phyloP scores from a whole-genome alignment of 345 rosid species.

The Toxicodendron radicans region DNA sequence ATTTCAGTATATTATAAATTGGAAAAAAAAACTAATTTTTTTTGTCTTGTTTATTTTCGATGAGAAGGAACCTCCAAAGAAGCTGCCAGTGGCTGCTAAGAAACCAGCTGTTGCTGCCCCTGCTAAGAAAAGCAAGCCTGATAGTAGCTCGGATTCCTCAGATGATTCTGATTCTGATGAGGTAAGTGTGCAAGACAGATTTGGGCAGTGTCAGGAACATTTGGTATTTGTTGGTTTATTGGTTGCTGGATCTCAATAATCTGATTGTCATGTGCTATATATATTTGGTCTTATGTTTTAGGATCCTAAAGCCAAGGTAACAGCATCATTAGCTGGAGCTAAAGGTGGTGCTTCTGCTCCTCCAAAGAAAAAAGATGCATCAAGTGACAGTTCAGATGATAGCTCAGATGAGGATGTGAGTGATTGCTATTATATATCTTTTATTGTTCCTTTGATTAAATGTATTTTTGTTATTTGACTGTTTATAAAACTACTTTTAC shows the following conservation, averaged over 20 bases:
- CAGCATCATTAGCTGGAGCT: slow-evolving; percentile 21
- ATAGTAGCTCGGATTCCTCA: slow-evolving; percentile 28
- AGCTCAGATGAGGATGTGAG: slow-evolving; percentile 30
- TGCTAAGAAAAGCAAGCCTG: slow-evolving; percentile 28
- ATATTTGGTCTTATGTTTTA: not conserved
- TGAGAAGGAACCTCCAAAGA: slow-evolving; percentile 20
- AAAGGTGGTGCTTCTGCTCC: slow-evolving; percentile 23
- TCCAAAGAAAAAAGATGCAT: slow-evolving; percentile 30
- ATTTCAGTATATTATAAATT: not conserved
- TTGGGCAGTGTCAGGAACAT: not conserved
- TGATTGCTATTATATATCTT: slow-evolving; percentile 7
- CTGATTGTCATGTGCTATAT: not conserved
- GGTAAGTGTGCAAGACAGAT: not conserved
- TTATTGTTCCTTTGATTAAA: not conserved
- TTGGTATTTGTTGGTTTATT: not conserved
- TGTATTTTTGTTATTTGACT: not conserved
- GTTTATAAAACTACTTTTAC: not conserved
- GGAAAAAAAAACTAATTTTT: not conserved
- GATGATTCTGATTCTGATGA: slow-evolving; percentile 28
- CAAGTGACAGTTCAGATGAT: slow-evolving; percentile 27
- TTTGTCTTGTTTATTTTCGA: not conserved
- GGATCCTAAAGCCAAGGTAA: slow-evolving; percentile 35
- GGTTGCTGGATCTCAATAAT: not conserved
- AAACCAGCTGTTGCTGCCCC: slow-evolving; percentile 28
- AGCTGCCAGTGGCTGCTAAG: slow-evolving; percentile 27